These are phyloP conservation scores for Nyctanthes arbortristis DNA, from an alignment of 257 asterid species.

Conservation along the genomic window DNA sequence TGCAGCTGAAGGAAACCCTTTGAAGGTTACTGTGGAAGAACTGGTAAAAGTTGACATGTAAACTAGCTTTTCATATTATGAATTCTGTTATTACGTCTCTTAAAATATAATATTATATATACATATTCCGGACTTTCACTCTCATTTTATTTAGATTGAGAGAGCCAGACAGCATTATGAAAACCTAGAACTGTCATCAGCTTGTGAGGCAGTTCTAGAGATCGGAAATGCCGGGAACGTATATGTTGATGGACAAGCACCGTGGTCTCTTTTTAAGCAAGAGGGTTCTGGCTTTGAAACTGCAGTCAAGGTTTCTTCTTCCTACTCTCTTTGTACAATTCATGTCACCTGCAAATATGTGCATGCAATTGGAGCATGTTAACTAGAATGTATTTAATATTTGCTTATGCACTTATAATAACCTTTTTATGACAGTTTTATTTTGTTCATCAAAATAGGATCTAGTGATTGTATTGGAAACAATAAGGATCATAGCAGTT, in stretches of 20 bases:
- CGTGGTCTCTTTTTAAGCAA: constrained; percentile 94
- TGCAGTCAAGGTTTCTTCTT: constrained; percentile 71
- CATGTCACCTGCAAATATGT: background rate
- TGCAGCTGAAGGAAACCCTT: constrained; percentile 77
- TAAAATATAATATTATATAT: background rate
- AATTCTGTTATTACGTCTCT: background rate
- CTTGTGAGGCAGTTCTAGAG: constrained; percentile 87
- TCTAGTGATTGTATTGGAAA: constrained; percentile 70
- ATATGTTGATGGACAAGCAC: constrained; percentile 74
- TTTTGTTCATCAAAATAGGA: constrained; percentile 50
- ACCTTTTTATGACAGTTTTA: background rate
- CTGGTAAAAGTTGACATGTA: constrained; percentile 50
- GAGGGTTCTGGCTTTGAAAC: constrained; percentile 74
- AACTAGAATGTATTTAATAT: background rate
- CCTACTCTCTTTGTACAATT: constrained; percentile 3
- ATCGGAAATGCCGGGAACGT: constrained; percentile 83
- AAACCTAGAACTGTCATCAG: constrained; percentile 76
- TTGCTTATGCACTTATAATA: background rate
- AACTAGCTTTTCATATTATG: background rate
- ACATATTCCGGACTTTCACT: background rate
- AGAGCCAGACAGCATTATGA: constrained; percentile 66
- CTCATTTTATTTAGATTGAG: constrained; percentile 32
- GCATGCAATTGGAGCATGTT: background rate
- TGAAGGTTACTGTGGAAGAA: constrained; percentile 70
- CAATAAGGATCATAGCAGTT: constrained; percentile 81